Conservation (phyloP, 2,329 filamentous ascomycete genomes). For the Passalora sequoiae region DNA sequence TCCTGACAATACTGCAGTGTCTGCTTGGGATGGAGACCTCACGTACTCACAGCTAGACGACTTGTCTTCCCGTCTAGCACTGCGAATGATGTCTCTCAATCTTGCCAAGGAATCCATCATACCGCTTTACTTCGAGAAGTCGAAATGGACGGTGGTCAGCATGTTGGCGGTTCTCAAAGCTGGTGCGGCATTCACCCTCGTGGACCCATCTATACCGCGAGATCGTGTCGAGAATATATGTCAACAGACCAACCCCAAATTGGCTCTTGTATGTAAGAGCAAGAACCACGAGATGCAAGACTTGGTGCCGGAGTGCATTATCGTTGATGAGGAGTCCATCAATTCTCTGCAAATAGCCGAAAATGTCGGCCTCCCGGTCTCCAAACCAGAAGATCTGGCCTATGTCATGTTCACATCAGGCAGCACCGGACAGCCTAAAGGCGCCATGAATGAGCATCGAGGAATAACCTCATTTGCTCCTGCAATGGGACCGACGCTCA, state of each 20-base stretch:
- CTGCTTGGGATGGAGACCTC: constrained; percentile 9
- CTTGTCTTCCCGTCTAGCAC: background rate
- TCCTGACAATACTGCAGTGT: constrained; percentile 12
- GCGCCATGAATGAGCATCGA: constrained; percentile 10
- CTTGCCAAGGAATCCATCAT: background rate
- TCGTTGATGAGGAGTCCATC: background rate
- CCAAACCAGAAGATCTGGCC: constrained; percentile 4
- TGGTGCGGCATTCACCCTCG: constrained; percentile 28
- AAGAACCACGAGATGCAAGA: background rate
- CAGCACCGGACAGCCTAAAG: constrained; percentile 22
- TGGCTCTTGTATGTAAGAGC: constrained; percentile 1
- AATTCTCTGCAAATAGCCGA: background rate
- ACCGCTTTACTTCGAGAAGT: constrained; percentile 27
- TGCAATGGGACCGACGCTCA: background rate
- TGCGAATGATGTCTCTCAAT: background rate
- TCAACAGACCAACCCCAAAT: constrained; percentile 4
- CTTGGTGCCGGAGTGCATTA: background rate
- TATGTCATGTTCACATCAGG: constrained; percentile 24
- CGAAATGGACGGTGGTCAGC: constrained; percentile 32
- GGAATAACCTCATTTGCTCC: background rate
- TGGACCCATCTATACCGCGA: constrained; percentile 19
- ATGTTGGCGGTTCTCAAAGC: constrained; percentile 37
- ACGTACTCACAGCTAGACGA: constrained; percentile 13
- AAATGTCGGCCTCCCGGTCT: background rate
- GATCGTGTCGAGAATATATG: constrained; percentile 4